Evolutionary conservation across 176 grass and related monocot species (phyloP), one percentile per base, ranked within the genome.

Genomic region (Zizania latifolia): DNA sequence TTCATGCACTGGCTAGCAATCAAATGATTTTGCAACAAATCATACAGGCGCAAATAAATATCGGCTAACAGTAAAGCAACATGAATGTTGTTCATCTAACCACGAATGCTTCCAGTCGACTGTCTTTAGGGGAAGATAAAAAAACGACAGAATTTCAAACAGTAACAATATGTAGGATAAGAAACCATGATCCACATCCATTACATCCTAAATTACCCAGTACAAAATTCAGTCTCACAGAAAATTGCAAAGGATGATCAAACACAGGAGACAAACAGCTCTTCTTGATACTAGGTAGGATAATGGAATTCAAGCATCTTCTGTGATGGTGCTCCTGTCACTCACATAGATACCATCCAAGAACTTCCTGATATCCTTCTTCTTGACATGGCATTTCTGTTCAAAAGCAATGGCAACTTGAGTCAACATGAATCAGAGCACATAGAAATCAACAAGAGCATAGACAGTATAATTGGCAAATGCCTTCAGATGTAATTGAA

Each of bases 311-410:
- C 44, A 86, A 75, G 90, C 83, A 1, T 94, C 92, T 35, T 78
- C 88, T 1, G 58, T 46, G 75, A 91, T 88, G 5, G 78, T 68
- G 5, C 88, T 71, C 82, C 91, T 94, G 75, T 94, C 92, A 1
- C 88, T 94, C 6, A 94, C 88, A 0, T 94, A 94, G 53, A 94
- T 94, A 24, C 92, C 92, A 6, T 94, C 92, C 68, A 94, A 76
- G 64, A 94, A 94, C 79, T 94, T 94, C 51, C 92, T 77, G 80
- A 94, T 91, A 74, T 94, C 92, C 79, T 94, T 94, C n/a, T 91
- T 94, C 75, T 91, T 94, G 16, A 94, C 92, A 23, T 94, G 92
- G 65, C 92, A 94, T 94, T 94, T 94, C 92, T 94, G 76, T 15
- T 8, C 1, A 72, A 0, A 27, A 43, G 30, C 29, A 50, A 34